Conservation (phyloP, 2,329 filamentous ascomycete genomes). For the Aureobasidium sp. region DNA sequence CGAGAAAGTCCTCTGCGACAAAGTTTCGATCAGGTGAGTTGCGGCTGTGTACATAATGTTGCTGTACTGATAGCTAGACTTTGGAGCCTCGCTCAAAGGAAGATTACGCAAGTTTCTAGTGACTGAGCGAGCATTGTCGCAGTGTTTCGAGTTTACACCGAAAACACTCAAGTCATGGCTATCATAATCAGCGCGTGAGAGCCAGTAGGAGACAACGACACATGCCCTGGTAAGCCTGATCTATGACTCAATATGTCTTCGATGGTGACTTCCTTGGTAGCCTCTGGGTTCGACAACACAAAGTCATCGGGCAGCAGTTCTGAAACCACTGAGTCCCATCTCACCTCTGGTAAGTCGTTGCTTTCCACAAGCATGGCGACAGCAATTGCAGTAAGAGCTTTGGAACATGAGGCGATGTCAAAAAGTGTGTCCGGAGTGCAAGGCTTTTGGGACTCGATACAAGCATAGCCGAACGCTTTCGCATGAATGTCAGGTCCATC, state of each 20-base stretch:
- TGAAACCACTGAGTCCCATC: conserved; percentile 29
- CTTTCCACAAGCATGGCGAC: conserved; percentile 46
- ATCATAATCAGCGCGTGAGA: conserved; percentile 15
- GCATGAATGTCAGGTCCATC: background rate
- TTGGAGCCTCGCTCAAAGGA: conserved; percentile 38
- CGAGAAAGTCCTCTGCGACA: conserved; percentile 35
- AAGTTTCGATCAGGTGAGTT: conserved; percentile 41
- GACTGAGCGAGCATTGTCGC: conserved; percentile 31
- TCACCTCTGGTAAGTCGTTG: conserved; percentile 21
- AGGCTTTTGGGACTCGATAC: conserved; percentile 30
- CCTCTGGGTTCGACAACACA: conserved; percentile 40
- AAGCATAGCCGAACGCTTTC: conserved; percentile 30
- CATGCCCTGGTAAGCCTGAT: conserved; percentile 44
- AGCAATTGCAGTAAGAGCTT: conserved; percentile 47
- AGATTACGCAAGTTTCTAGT: conserved; percentile 43
- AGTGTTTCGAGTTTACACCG: conserved; percentile 25
- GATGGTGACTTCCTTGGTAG: conserved; percentile 45
- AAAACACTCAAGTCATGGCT: conserved; percentile 32
- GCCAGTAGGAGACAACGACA: conserved; percentile 19
- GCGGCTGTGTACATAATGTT: conserved; percentile 46
- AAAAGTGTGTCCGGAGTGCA: conserved; percentile 47
- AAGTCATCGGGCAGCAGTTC: conserved; percentile 48
- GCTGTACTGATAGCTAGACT: conserved; percentile 43
- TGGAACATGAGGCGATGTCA: conserved; percentile 51
- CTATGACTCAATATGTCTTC: conserved; percentile 51